Conservation (phyloP, 805 yeast species). For the Saccharomycopsis vini region DNA sequence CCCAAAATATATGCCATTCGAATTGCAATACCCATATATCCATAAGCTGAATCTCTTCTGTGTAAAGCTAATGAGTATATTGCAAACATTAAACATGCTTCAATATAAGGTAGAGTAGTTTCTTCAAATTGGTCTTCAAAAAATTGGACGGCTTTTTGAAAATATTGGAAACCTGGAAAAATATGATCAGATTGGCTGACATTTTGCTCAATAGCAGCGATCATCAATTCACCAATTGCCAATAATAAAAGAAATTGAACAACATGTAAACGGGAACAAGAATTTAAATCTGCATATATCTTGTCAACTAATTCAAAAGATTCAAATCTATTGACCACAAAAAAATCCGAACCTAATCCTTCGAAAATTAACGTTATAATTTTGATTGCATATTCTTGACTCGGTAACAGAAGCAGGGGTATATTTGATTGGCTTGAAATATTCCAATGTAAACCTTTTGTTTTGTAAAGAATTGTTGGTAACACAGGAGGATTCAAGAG, state of each 20-base stretch:
- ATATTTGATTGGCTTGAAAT: not conserved
- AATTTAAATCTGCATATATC: not conserved
- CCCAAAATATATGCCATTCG: slow-evolving; percentile 15
- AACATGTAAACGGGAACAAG: not conserved
- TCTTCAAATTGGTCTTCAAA: slow-evolving; percentile 14
- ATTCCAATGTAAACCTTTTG: slow-evolving; percentile 12
- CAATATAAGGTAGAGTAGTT: slow-evolving; percentile 6
- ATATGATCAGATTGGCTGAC: not conserved
- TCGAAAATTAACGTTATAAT: slow-evolving; percentile 1
- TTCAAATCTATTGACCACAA: slow-evolving; percentile 1
- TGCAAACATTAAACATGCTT: slow-evolving; percentile 10
- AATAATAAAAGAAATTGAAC: slow-evolving; percentile 4
- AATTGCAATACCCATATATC: slow-evolving; percentile 14
- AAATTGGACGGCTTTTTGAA: slow-evolving; percentile 7
- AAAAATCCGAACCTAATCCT: slow-evolving; percentile 7
- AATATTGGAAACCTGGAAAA: slow-evolving; percentile 10
- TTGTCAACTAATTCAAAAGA: not conserved
- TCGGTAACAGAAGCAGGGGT: slow-evolving; percentile 1
- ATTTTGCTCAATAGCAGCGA: not conserved
- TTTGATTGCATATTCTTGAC: slow-evolving; percentile 1
- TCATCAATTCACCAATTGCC: slow-evolving; percentile 11
- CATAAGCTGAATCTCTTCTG: slow-evolving; percentile 12
- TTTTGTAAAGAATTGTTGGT: slow-evolving; percentile 7
- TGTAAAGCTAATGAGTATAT: slow-evolving; percentile 10
- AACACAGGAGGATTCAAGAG: slow-evolving; percentile 4